Percentiles rank a stretch among this genome's conserved stretches.
Evolutionary conservation across 2,329 filamentous ascomycete species (phyloP).

Genomic region (Xylariaceae sp.): DNA sequence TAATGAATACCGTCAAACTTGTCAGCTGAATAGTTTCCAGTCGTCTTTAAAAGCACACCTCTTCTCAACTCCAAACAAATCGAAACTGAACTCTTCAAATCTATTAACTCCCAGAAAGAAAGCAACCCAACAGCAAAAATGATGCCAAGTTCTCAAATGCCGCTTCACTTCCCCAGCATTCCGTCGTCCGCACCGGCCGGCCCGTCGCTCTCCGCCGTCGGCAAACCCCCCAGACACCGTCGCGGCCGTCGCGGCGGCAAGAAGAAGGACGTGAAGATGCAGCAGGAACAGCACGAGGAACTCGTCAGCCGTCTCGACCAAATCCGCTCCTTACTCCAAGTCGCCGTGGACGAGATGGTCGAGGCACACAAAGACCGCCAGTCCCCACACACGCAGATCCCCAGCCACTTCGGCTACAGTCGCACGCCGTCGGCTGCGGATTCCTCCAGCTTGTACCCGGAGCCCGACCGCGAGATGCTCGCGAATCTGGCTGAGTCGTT

Average conservation of each 20-base stretch:
- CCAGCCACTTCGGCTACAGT: background rate
- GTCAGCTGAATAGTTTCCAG: background rate
- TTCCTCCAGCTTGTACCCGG: too few relatives aligned
- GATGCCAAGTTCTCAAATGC: background rate
- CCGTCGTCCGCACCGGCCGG: background rate
- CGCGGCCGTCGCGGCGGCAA: background rate
- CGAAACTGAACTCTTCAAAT: background rate
- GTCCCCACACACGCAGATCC: background rate
- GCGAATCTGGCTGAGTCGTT: background rate
- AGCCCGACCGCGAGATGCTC: background rate
- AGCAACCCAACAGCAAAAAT: background rate
- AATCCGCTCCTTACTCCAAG: background rate
- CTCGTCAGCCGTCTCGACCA: conserved; percentile 1
- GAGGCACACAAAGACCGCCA: background rate
- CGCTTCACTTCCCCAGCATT: background rate
- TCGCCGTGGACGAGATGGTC: background rate
- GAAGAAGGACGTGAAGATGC: background rate
- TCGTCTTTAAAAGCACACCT: background rate
- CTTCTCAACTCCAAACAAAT: background rate
- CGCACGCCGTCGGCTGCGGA: background rate
- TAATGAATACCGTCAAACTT: background rate
- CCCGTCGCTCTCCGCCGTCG: background rate
- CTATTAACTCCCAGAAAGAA: background rate
- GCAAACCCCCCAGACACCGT: background rate
- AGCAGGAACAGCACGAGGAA: conserved; percentile 1